Conservation (phyloP, 169 alveolate species). For the Babesia caballi region DNA sequence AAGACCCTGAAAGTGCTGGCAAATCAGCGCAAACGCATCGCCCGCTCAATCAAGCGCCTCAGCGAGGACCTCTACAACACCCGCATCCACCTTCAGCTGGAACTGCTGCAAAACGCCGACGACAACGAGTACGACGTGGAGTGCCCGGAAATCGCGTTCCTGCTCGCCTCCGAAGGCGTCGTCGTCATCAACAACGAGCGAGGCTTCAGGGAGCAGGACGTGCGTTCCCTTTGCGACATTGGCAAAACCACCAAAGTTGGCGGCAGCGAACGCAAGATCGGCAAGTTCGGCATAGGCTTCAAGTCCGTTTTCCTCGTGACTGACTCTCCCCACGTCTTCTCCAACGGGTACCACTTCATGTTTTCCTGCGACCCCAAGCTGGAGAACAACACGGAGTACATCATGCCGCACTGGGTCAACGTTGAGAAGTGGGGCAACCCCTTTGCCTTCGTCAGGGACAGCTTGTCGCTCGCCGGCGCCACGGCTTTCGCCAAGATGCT, state of each 20-base stretch:
- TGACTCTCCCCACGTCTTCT: conserved; percentile 62
- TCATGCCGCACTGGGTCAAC: conserved; percentile 35
- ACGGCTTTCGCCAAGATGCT: background rate
- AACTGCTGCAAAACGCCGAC: conserved; percentile 69
- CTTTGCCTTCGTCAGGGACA: background rate
- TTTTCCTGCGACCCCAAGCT: conserved; percentile 14
- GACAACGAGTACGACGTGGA: conserved; percentile 52
- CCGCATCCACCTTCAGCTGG: conserved; percentile 40
- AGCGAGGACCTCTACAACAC: conserved; percentile 49
- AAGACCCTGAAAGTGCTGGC: background rate
- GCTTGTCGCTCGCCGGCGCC: background rate
- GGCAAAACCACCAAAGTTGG: conserved; percentile 48
- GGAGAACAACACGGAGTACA: conserved; percentile 2
- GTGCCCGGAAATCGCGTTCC: conserved; percentile 41
- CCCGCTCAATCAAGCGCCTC: conserved; percentile 35
- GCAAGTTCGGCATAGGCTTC: conserved; percentile 69
- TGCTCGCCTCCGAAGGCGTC: conserved; percentile 16
- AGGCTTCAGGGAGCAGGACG: conserved; percentile 62
- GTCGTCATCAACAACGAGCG: conserved; percentile 63
- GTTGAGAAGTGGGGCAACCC: background rate
- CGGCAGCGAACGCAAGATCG: background rate
- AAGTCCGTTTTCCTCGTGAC: conserved; percentile 69
- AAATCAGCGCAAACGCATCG: conserved; percentile 12
- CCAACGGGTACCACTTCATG: conserved; percentile 59
- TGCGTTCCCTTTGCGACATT: conserved; percentile 62